Evolutionary conservation across 2,329 filamentous ascomycete genomes (phyloP).

Genomic region (Nemania sp.): DNA sequence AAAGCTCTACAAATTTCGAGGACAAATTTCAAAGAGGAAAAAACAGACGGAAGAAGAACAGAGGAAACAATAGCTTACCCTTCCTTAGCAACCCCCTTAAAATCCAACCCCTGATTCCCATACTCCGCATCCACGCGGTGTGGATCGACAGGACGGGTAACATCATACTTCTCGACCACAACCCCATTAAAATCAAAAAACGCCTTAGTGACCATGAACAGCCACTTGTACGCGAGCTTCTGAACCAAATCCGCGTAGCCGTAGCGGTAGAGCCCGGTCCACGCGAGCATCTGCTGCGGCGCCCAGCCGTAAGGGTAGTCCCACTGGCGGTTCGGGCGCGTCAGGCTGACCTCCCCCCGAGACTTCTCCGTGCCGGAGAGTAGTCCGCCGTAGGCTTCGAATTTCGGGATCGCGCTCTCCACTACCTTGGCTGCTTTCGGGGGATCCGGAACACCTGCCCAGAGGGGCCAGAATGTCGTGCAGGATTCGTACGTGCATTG

Average conservation of each 20-base stretch:
- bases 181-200: slow-evolving; percentile 99
- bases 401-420: slow-evolving; percentile 76
- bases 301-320: slow-evolving; percentile 99
- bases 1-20: no score
- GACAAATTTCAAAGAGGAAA: no score
- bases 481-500: slow-evolving; percentile 85
- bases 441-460: slow-evolving; percentile 86
- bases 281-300: slow-evolving; percentile 96
- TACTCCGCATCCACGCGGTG: slow-evolving; percentile 97
- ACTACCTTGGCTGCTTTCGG: slow-evolving; percentile 86
- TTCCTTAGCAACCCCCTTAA: slow-evolving; percentile 94
- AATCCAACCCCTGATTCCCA: slow-evolving; percentile 92
- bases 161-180: slow-evolving; percentile 98
- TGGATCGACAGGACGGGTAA: slow-evolving; percentile 85
- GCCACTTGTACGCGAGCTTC: slow-evolving; percentile 90
- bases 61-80: slow-evolving; percentile 70
- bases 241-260: slow-evolving; percentile 90
- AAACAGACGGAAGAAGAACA: background rate
- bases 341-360: slow-evolving; percentile 75
- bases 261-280: slow-evolving; percentile 89
- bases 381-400: slow-evolving; percentile 86
- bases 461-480: slow-evolving; percentile 97
- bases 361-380: slow-evolving; percentile 89
- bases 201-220: slow-evolving; percentile 97
- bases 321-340: slow-evolving; percentile 95